Conservation (phyloP, 2,329 filamentous ascomycete genomes). For the Blumeriella jaapii region DNA sequence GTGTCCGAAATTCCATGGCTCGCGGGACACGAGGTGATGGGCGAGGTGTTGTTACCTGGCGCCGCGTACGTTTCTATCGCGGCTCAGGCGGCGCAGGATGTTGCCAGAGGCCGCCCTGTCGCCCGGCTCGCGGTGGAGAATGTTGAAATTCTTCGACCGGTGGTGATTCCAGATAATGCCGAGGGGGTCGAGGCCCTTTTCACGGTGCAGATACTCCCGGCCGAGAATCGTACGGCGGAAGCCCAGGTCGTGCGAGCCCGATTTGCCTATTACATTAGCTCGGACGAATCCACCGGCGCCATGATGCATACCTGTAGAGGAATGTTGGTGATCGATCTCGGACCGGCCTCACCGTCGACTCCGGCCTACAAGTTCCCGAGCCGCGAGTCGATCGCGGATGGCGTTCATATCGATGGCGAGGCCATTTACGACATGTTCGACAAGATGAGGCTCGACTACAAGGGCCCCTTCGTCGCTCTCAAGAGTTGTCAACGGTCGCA, state of each 20-base stretch:
- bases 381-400: not conserved
- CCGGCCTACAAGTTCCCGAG: not conserved
- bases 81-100: constrained; percentile 31
- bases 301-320: too few species aligned
- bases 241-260: not conserved
- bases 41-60: constrained; percentile 31
- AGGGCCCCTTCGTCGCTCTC: constrained; percentile 11
- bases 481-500: constrained; percentile 4
- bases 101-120: constrained; percentile 1
- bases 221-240: not conserved
- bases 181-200: constrained; percentile 9
- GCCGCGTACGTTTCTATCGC: constrained; percentile 38
- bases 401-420: constrained; percentile 10
- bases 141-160: not conserved
- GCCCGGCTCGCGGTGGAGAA: constrained; percentile 4
- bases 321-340: too few species aligned
- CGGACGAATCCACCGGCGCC: too few species aligned
- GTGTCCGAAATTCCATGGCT: constrained; percentile 33
- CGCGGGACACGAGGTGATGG: constrained; percentile 32
- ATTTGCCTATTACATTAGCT: not conserved
- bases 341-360: not conserved
- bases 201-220: not conserved
- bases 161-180: not conserved
- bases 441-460: constrained; percentile 12
- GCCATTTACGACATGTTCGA: constrained; percentile 11